Evolutionary conservation across 2,329 filamentous ascomycete genomes (phyloP), one percentile per base, ranked within the genome.

Genomic region (Allantophomopsis lycopodina): DNA sequence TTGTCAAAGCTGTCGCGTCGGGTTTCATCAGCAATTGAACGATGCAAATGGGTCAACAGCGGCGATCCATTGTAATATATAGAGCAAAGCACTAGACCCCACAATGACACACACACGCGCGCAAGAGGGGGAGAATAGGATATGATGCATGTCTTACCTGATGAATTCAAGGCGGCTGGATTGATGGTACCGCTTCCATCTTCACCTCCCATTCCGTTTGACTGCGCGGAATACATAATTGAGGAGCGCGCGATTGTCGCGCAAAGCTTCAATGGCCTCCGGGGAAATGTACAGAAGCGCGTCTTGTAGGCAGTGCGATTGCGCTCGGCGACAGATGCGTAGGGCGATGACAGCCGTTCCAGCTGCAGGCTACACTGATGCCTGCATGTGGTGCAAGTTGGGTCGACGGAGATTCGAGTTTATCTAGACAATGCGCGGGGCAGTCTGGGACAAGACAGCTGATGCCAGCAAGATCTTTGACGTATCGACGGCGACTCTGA

Each of bases 101-200:
- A 28, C 23, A 28, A 28, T 28, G 49, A 44, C 42, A 16, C 39
- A 33, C 34, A 44, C 42, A 16, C 39, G 35, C 34, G 41, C 33
- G 35, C 42, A 51, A 40, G 44, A 43, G n/a, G n/a, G n/a, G n/a
- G n/a, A n/a, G n/a, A n/a, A n/a, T n/a, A 39, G 37, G 33, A 48
- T 28, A 28, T 4, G 23, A 28, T 28, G 69, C 6, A 66, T 61
- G 34, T 53, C 60, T 54, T 78, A 89, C 83, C 76, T 68, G 78
- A 67, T 59, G 79, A 79, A 66, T 82, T 86, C 66, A 94, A 72
- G 48, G 82, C 83, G 56, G 84, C 84, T 60, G 86, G 86, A 70
- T 93, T 85, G 70, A 94, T 91, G 58, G 86, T 93, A 59, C 82
- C 83, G 68, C 81, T 81, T 60, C 84, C 81, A 73, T 83, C 81